Conservation (phyloP, 2,329 filamentous ascomycete species). For the Penicillium verrucosum region DNA sequence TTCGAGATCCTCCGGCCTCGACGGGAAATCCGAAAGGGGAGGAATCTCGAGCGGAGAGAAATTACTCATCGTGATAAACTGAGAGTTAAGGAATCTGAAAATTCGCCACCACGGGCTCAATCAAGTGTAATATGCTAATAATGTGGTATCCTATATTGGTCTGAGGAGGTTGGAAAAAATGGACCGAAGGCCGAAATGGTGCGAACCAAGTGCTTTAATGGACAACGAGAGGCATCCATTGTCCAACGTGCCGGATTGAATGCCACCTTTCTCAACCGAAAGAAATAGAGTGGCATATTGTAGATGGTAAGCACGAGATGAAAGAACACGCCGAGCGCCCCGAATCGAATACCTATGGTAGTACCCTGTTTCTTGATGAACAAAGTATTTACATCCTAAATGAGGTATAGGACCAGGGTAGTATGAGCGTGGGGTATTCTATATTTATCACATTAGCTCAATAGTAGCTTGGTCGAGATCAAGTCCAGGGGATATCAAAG, state of each 20-base stretch:
- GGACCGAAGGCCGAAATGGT: background rate
- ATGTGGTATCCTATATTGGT: background rate
- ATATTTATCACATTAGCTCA: background rate
- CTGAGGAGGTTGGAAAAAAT: background rate
- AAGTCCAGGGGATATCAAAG: background rate
- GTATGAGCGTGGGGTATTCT: background rate
- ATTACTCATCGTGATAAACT: background rate
- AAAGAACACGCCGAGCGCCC: conserved; percentile 1
- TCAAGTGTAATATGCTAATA: background rate
- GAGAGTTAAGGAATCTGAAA: background rate
- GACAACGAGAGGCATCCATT: background rate
- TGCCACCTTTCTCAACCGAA: background rate
- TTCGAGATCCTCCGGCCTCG: background rate
- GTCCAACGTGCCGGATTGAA: background rate
- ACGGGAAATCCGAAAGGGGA: background rate
- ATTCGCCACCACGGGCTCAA: background rate
- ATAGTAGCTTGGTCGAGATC: background rate
- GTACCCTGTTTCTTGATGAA: background rate
- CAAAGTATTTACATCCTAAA: background rate
- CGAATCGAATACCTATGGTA: background rate
- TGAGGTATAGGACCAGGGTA: background rate
- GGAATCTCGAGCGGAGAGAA: background rate
- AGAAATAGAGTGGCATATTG: conserved; percentile 3
- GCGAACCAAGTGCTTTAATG: conserved; percentile 6
- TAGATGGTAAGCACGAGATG: background rate